Percentiles rank a stretch among this genome's conserved stretches.
phyloP scores from a whole-genome alignment of 2,329 filamentous ascomycete species.

The Fusarium goolgardi region DNA sequence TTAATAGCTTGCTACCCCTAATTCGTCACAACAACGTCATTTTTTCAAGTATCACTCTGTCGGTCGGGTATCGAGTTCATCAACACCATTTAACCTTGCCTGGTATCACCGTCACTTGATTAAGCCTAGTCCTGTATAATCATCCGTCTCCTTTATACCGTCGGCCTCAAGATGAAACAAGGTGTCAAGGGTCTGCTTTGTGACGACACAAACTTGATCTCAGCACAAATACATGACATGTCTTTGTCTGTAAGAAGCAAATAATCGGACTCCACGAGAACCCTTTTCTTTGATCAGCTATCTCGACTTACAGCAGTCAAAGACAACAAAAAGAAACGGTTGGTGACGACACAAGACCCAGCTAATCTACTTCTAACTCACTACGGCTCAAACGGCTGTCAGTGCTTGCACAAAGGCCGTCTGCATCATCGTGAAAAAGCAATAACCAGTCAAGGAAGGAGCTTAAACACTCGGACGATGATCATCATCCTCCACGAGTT shows the following conservation, averaged over 20 bases:
- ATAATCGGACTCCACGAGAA: background rate
- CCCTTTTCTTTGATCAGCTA: conserved; percentile 19
- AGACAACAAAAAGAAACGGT: conserved; percentile 9
- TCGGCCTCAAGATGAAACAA: conserved; percentile 17
- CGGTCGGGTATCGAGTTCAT: conserved; percentile 9
- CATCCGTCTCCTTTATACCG: conserved; percentile 12
- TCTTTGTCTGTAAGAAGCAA: conserved; percentile 1
- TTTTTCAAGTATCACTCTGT: conserved; percentile 19
- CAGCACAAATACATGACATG: conserved; percentile 13
- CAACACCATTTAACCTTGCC: background rate
- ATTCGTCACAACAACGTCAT: background rate
- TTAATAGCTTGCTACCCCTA: conserved; percentile 16
- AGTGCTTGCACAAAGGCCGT: conserved; percentile 11
- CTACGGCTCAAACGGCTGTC: conserved; percentile 6
- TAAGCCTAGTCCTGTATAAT: conserved; percentile 7
- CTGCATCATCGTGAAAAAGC: background rate
- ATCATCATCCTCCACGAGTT: conserved; percentile 5
- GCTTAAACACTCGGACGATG: conserved; percentile 14
- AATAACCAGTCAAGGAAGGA: conserved; percentile 18
- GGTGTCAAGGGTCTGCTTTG: conserved; percentile 9
- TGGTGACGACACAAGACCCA: conserved; percentile 27
- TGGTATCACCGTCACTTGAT: background rate
- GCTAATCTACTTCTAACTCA: background rate
- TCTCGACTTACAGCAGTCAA: background rate
- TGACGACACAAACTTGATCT: background rate